Evolutionary conservation across 2,329 filamentous ascomycete species (phyloP).

Genomic region (Scytalidium lignicola): DNA sequence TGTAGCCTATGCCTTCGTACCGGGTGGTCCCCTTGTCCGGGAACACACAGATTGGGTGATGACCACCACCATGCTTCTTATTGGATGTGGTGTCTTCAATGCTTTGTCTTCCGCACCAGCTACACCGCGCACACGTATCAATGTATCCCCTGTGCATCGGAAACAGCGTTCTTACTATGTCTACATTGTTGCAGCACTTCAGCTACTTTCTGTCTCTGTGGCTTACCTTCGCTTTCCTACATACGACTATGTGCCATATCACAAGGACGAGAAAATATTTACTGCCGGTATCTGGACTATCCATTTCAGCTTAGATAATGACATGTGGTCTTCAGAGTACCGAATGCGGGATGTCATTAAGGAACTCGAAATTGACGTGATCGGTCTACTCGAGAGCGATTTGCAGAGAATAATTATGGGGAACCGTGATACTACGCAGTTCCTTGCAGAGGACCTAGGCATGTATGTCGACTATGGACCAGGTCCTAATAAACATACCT

Average conservation of each 20-base stretch:
- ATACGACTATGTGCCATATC: slow-evolving; percentile 87
- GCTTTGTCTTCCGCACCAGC: slow-evolving; percentile 41
- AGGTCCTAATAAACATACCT: slow-evolving; percentile 97
- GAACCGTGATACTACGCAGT: slow-evolving; percentile 93
- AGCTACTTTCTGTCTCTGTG: slow-evolving; percentile 72
- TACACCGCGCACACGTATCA: slow-evolving; percentile 26
- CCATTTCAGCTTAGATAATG: slow-evolving; percentile 95
- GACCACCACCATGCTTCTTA: slow-evolving; percentile 74
- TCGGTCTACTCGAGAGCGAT: slow-evolving; percentile 91
- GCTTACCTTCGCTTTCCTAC: slow-evolving; percentile 89
- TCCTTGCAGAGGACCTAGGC: slow-evolving; percentile 88
- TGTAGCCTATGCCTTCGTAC: slow-evolving; percentile 96
- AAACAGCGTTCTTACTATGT: slow-evolving; percentile 59
- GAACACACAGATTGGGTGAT: slow-evolving; percentile 97
- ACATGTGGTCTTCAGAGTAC: slow-evolving; percentile 97
- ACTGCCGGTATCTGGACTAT: slow-evolving; percentile 99
- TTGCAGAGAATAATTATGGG: slow-evolving; percentile 99
- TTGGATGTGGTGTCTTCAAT: slow-evolving; percentile 81
- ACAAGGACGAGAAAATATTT: slow-evolving; percentile 78
- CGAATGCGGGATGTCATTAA: slow-evolving; percentile 88
- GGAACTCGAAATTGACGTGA: slow-evolving; percentile 93
- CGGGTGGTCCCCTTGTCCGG: slow-evolving; percentile 84
- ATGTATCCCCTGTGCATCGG: slow-evolving; percentile 37
- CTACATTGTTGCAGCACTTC: slow-evolving; percentile 68
- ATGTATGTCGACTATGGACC: slow-evolving; percentile 99